Conservation (phyloP, 352 stramenopile species). For the Phytophthora ohioensis region DNA sequence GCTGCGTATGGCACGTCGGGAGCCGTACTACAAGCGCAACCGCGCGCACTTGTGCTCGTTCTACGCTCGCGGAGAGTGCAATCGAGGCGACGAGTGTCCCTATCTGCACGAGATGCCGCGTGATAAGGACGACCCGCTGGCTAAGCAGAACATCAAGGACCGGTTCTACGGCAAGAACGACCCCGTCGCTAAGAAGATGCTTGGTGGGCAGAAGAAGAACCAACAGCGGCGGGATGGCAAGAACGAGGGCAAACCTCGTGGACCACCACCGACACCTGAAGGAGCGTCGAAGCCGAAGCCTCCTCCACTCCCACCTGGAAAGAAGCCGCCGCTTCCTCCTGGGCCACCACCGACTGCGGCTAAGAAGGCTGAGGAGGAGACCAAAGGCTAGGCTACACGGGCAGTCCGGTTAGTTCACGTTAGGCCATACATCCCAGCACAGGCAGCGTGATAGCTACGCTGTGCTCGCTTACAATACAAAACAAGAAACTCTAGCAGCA, state of each 20-base stretch:
- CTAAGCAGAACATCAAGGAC: slow-evolving; percentile 97
- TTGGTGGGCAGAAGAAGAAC: slow-evolving; percentile 52
- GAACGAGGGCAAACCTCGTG: slow-evolving; percentile 28
- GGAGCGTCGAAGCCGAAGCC: slow-evolving; percentile 59
- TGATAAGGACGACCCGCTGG: slow-evolving; percentile 92
- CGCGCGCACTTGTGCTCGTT: slow-evolving; percentile 95
- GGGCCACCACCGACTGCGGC: slow-evolving; percentile 54
- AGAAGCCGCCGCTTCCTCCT: slow-evolving; percentile 70
- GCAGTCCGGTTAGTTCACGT: slow-evolving; percentile 24
- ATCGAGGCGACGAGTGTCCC: slow-evolving; percentile 91
- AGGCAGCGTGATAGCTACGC: slow-evolving; percentile 3
- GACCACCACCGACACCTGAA: slow-evolving; percentile 27
- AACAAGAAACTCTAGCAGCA: slow-evolving; percentile 5
- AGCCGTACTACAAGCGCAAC: slow-evolving; percentile 94
- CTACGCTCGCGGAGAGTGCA: slow-evolving; percentile 95
- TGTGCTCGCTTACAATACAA: slow-evolving; percentile 23
- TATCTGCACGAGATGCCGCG: slow-evolving; percentile 96
- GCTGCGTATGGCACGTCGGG: slow-evolving; percentile 83
- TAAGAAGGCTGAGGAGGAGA: slow-evolving; percentile 31
- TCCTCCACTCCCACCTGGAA: slow-evolving; percentile 58
- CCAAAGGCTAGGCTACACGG: slow-evolving; percentile 28
- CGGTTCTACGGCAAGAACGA: slow-evolving; percentile 95
- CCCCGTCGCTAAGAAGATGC: slow-evolving; percentile 93
- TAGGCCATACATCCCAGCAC: slow-evolving; percentile 19
- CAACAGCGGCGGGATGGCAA: slow-evolving; percentile 36